Base-by-base conservation (phyloP, 1,284 basidiomycete species). In the Hortiboletus rubellus region DNA sequence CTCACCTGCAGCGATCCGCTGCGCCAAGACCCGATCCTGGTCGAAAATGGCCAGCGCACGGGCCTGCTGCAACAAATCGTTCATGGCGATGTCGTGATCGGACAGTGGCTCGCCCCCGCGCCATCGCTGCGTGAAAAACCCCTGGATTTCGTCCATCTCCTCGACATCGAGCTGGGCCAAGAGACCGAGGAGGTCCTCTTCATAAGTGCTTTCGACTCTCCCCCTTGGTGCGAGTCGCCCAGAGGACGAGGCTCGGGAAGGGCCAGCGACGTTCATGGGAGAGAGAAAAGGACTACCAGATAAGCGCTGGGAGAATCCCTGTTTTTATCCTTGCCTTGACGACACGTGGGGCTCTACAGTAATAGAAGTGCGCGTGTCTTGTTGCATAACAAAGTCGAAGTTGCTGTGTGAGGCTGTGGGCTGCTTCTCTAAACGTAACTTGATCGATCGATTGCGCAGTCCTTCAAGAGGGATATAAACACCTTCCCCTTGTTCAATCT, bases 251-350 rank as follows among this genome's bases (percentile, higher is more conserved):
- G 27, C 57, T 40, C 57, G 59, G 22, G 68, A 72, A 40, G 71
- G 62, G 40, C 68, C 68, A 18, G 70, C 64, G 41, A 69, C 14
- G 42, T 55, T 69, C 71, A 73, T 72, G 60, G 58, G 49, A 54
- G 54, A 57, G 50, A 56, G 2, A 52, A 59, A 64, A 50, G 50
- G 55, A 50, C 51, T 54, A 10, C 4, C n/a, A 24, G 40, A 27
- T 50, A 50, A 36, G 42, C 46, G 52, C 49, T 14, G 12, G 8
- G 7, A 3, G 17, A 6, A 11, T 7, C 5, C 27, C 2, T 15
- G 8, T 45, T 65, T 54, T 55, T 65, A 57, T 24, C 17, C 8
- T 3, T 6, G 5, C 3, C 5, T 11, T 15, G 15, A 9, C n/a
- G 0, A 37, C 58, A 63, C 59, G 61, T 63, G 59, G 40, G 30